phyloP scores from a whole-genome alignment of 2,329 filamentous ascomycete genomes.

The Talaromyces amestolkiae region DNA sequence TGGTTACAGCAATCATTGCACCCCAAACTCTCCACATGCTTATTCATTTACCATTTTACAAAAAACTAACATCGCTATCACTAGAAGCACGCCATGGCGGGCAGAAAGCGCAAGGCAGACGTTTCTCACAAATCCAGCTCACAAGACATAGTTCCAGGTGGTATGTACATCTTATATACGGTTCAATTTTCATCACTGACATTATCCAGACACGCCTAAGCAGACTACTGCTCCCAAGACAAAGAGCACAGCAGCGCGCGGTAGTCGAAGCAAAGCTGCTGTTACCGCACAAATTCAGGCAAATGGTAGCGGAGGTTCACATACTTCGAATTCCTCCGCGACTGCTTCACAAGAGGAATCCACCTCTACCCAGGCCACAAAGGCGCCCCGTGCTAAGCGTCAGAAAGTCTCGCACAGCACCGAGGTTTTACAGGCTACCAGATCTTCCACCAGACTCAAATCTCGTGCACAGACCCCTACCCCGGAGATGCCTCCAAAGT shows the following conservation, averaged over 20 bases:
- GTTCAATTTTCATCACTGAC: neutral
- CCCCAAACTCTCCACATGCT: neutral
- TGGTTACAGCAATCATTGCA: neutral
- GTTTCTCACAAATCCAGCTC: slow-evolving; percentile 22
- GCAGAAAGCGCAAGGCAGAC: slow-evolving; percentile 35
- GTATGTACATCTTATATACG: neutral
- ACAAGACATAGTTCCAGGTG: neutral
- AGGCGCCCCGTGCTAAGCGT: slow-evolving; percentile 35
- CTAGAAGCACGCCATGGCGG: slow-evolving; percentile 35
- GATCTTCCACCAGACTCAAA: slow-evolving; percentile 36
- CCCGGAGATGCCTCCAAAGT: slow-evolving; percentile 12
- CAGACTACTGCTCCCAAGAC: neutral
- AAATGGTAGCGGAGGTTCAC: slow-evolving; percentile 14
- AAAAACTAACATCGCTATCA: slow-evolving; percentile 3
- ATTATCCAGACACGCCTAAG: neutral
- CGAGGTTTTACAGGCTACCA: slow-evolving; percentile 35
- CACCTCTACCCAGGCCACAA: slow-evolving; percentile 22
- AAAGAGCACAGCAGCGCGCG: neutral
- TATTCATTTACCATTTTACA: neutral
- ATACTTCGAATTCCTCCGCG: neutral
- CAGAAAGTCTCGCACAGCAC: slow-evolving; percentile 29
- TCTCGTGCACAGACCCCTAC: slow-evolving; percentile 23
- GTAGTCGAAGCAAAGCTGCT: slow-evolving; percentile 7
- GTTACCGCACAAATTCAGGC: slow-evolving; percentile 1
- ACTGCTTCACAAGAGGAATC: neutral